Percentiles rank a stretch among this genome's conserved stretches.
These are phyloP conservation scores for Galerina marginata DNA, from an alignment of 768 basidiomycete species.

Conservation along the genomic window DNA sequence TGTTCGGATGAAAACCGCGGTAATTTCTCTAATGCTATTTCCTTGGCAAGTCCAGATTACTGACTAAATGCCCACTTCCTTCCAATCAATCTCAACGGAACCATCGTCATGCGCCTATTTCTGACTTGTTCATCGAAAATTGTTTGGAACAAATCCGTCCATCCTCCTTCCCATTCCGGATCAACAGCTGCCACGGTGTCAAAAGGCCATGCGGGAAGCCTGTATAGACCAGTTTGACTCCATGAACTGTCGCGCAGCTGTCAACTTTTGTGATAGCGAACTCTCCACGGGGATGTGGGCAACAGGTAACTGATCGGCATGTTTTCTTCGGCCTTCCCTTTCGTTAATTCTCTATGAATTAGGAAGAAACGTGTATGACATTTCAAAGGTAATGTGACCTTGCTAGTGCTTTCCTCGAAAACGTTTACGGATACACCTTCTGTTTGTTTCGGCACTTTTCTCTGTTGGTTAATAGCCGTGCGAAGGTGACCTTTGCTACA, in stretches of 20 bases:
- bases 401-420: not conserved
- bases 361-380: slow-evolving; percentile 60
- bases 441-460: not conserved
- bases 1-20: slow-evolving; percentile 68
- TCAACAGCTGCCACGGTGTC: slow-evolving; percentile 68
- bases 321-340: not conserved
- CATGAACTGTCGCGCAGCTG: slow-evolving; percentile 70
- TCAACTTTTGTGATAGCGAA: slow-evolving; percentile 65
- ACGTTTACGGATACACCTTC: not conserved
- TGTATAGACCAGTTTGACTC: slow-evolving; percentile 74
- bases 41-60: not conserved
- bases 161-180: not conserved
- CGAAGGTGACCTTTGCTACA: slow-evolving; percentile 42
- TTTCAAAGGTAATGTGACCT: slow-evolving; percentile 47
- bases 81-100: not conserved
- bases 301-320: slow-evolving; percentile 39
- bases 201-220: slow-evolving; percentile 54
- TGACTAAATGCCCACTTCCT: not conserved
- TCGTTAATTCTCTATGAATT: slow-evolving; percentile 5
- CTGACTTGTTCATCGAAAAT: not conserved
- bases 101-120: not conserved
- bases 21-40: slow-evolving; percentile 24
- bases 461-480: slow-evolving; percentile 39
- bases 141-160: not conserved
- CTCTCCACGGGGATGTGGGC: slow-evolving; percentile 52